Evolutionary conservation across 2,329 filamentous ascomycete genomes (phyloP), one percentile per base, ranked within the genome.

Genomic region (Pleoardoris graminearum): DNA sequence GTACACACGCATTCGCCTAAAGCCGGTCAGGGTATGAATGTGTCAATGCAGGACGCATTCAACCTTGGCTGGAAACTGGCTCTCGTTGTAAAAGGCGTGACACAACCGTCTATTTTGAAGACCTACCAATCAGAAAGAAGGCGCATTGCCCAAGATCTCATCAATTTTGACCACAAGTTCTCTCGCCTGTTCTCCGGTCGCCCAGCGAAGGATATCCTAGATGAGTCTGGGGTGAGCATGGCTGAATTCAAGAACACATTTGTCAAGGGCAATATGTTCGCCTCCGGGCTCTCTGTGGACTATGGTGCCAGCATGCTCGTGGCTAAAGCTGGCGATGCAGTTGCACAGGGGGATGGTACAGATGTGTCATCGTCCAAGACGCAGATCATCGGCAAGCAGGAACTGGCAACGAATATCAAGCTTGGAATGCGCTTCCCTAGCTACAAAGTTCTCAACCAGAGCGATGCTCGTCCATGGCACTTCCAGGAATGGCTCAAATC

Each of bases 1-100:
- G 82, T 83, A 19, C 78, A 81, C 53, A 81, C 79, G 2, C 79
- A 81, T 59, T 76, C 72, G 14, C 85, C 85, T 17, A 88, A 88
- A 63, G 85, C 84, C 0, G 85, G 44, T 3, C 44, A 47, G 29
- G 44, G 44, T 12, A 39, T 41, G 46, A 90, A 90, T 59, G 82
- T 88, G 2, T 82, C 79, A 25, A 87, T 90, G 82, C 85, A 88
- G 60, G 87, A 90, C 66, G 73, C 77, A 4, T 84, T 77, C 68
- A 85, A 84, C 57, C 73, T 85, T 0, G 80, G 79, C 23, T 84
- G 82, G 82, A 85, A 85, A 62, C 66, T 84, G 1, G 77, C 75
- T 0, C 65, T 76, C 23, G 80, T 82, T 0, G 66, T 82, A 19
- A 79, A 76, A 23, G 75, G 76, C 4, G 55, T 72, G 8, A 66